Conservation (phyloP, 1,284 basidiomycete genomes). For the Boletus smithii region DNA sequence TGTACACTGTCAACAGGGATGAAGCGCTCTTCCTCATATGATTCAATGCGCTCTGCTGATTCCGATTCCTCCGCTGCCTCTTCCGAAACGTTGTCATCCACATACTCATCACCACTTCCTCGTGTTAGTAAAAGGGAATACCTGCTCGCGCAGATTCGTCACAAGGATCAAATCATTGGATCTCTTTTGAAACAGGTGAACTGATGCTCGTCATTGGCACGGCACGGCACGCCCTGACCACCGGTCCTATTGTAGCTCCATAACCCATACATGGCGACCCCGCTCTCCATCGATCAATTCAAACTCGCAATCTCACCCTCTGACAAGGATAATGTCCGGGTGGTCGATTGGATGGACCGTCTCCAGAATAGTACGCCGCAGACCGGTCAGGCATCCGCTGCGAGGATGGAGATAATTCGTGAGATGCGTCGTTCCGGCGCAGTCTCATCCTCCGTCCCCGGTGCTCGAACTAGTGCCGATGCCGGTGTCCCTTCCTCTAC, state of each 20-base stretch:
- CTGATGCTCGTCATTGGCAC: conserved; percentile 4
- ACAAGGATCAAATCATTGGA: conserved; percentile 81
- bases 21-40: conserved; percentile 21
- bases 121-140: conserved; percentile 72
- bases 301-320: conserved; percentile 69
- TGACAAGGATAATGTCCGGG: conserved; percentile 61
- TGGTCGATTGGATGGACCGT: conserved; percentile 67
- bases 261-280: conserved; percentile 73
- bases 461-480: not conserved
- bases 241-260: conserved; percentile 54
- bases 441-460: conserved; percentile 22
- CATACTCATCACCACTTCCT: conserved; percentile 26
- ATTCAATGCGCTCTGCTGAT: conserved; percentile 21
- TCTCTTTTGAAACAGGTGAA: conserved; percentile 73
- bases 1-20: conserved; percentile 7
- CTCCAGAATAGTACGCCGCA: conserved; percentile 39
- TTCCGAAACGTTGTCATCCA: conserved; percentile 31
- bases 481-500: not conserved
- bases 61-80: conserved; percentile 21
- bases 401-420: conserved; percentile 28
- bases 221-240: conserved; percentile 5
- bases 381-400: conserved; percentile 22
- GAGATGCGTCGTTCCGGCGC: conserved; percentile 29
- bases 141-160: conserved; percentile 73
- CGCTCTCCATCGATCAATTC: conserved; percentile 72